Percentiles rank a stretch among this genome's conserved stretches.
Conservation (phyloP, 2,329 filamentous ascomycete genomes). For the Aulographum hederae region DNA sequence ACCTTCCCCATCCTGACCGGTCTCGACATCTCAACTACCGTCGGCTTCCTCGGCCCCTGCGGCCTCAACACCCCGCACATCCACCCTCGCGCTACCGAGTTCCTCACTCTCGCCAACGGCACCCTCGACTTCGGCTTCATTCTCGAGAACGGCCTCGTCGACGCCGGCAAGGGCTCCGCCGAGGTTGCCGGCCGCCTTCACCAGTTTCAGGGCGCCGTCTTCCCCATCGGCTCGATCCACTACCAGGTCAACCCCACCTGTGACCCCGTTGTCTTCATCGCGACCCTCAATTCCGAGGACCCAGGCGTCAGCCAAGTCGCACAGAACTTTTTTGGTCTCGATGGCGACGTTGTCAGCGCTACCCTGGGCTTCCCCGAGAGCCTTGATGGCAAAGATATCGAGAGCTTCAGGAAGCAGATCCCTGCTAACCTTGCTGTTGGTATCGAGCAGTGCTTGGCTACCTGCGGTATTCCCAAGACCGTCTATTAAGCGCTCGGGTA, state of each 20-base stretch:
- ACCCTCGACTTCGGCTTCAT: slow-evolving; percentile 25
- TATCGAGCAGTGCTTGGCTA: slow-evolving; percentile 33
- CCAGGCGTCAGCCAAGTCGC: slow-evolving; percentile 23
- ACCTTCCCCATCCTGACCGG: slow-evolving; percentile 21
- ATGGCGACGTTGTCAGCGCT: slow-evolving; percentile 17
- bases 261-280: slow-evolving; percentile 23
- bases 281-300: slow-evolving; percentile 24
- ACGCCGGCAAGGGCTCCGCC: slow-evolving; percentile 11
- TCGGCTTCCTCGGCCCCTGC: slow-evolving; percentile 23
- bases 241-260: slow-evolving; percentile 30
- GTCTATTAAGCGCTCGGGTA: too few species aligned
- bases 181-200: slow-evolving; percentile 21
- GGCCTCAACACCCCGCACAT: slow-evolving; percentile 30
- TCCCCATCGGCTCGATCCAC: slow-evolving; percentile 27
- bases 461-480: slow-evolving; percentile 24
- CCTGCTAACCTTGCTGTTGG: slow-evolving; percentile 33
- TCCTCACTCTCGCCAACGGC: slow-evolving; percentile 25
- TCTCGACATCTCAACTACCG: slow-evolving; percentile 18
- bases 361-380: slow-evolving; percentile 17
- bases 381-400: slow-evolving; percentile 17
- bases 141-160: slow-evolving; percentile 25
- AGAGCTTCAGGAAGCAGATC: slow-evolving; percentile 16
- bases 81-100: slow-evolving; percentile 30
- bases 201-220: slow-evolving; percentile 27
- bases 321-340: slow-evolving; percentile 23